A percentile compares a stretch with the other conserved stretches of the same genome.
Conservation (phyloP, 306 rosid genomes). For the Cucurbita ficifolia region DNA sequence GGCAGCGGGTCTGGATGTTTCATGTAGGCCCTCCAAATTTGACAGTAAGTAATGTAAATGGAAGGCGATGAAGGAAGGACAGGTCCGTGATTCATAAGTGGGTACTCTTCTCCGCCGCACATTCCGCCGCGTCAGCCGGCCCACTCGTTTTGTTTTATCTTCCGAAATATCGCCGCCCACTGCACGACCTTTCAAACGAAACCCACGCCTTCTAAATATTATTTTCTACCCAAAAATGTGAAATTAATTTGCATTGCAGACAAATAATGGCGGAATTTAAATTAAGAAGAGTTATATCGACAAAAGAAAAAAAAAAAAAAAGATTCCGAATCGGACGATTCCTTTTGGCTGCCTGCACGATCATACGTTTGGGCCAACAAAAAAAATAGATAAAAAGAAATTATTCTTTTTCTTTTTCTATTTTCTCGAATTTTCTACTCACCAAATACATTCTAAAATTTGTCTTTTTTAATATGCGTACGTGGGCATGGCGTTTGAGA, state of each 20-base stretch:
- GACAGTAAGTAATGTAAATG: not conserved
- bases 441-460: not conserved
- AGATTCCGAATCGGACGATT: not conserved
- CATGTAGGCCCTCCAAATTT: not conserved
- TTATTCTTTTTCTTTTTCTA: not conserved
- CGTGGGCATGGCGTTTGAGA: not conserved
- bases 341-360: conserved; percentile 4
- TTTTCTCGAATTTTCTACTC: not conserved
- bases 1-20: too few species aligned
- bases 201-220: conserved; percentile 7
- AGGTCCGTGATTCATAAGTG: not conserved
- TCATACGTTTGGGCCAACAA: not conserved
- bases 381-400: not conserved
- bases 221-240: not conserved
- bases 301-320: not conserved
- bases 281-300: not conserved
- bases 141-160: conserved; percentile 3
- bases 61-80: not conserved
- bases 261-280: not conserved
- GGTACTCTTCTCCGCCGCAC: conserved; percentile 2
- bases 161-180: conserved; percentile 34
- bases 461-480: not conserved
- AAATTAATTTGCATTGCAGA: not conserved
- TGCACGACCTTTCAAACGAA: conserved; percentile 53
- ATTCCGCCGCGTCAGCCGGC: not conserved